These are phyloP conservation scores for Corylus heterophylla DNA, from an alignment of 306 rosid genomes.

Conservation along the genomic window DNA sequence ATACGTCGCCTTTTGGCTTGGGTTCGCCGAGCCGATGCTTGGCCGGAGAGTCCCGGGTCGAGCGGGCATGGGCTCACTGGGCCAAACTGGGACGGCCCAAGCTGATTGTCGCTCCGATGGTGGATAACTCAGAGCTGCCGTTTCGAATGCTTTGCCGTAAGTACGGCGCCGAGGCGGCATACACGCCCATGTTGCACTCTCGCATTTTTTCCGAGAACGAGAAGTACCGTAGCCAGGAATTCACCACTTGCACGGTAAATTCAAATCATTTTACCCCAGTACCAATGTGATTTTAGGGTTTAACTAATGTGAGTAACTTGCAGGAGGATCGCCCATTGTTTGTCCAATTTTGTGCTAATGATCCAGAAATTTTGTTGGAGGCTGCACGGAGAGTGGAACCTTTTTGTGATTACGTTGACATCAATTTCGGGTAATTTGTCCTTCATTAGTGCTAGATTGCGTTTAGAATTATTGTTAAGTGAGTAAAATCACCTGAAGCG, in stretches of 20 bases:
- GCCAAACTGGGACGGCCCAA: slow-evolving; percentile 78
- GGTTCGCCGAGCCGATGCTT: slow-evolving; percentile 38
- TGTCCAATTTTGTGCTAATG: slow-evolving; percentile 96
- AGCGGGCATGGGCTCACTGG: slow-evolving; percentile 94
- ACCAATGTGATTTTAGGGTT: background rate
- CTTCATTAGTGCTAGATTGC: background rate
- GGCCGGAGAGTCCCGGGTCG: slow-evolving; percentile 48
- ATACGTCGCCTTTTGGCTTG: slow-evolving; percentile 14
- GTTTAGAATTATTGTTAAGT: background rate
- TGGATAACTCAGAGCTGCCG: slow-evolving; percentile 92
- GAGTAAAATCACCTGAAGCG: too few relatives aligned
- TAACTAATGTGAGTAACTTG: slow-evolving; percentile 5
- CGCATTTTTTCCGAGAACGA: slow-evolving; percentile 65
- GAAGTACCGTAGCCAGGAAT: slow-evolving; percentile 78
- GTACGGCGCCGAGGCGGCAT: slow-evolving; percentile 73
- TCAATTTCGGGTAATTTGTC: slow-evolving; percentile 80
- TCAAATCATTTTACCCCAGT: background rate
- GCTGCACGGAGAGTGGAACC: slow-evolving; percentile 83
- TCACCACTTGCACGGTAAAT: slow-evolving; percentile 77
- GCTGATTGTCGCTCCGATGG: slow-evolving; percentile 90
- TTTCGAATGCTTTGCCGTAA: slow-evolving; percentile 89
- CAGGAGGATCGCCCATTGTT: slow-evolving; percentile 86
- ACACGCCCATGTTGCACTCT: slow-evolving; percentile 65
- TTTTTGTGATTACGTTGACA: slow-evolving; percentile 85
- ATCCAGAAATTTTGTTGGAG: slow-evolving; percentile 72